Evolutionary conservation across 768 basidiomycete genomes (phyloP), one percentile per base, ranked within the genome.

Genomic region (Coprinopsis cinerea): DNA sequence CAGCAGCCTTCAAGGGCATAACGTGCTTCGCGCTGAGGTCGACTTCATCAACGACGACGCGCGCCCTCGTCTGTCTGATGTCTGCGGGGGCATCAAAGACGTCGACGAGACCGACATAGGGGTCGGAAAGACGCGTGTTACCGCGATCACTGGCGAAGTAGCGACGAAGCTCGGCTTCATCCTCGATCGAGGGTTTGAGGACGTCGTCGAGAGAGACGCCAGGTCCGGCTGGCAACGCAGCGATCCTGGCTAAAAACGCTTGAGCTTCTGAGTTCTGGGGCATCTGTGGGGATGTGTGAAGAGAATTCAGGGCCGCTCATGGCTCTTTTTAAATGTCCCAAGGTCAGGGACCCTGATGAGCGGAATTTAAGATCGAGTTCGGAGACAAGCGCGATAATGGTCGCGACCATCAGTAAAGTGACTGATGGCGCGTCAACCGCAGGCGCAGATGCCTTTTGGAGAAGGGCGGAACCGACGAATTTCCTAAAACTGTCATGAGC

Each of bases 101-200:
- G 48, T 82, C 77, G 53, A 82, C 75, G 15, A 83, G 76, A 3
- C 81, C 80, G 40, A 82, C 78, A 51, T 76, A 59, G 2, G 74
- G 74, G 53, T 79, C 68, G 14, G 59, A 52, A 24, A 82, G 67
- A 23, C 75, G 71, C 9, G 61, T 17, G 48, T 78, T 73, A 40
- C 53, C 52, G 59, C 69, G 74, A 54, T 82, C 78, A 2, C 72
- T 75, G 7, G 80, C 80, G 51, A 78, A 83, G 18, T 81, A 63
- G 48, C 69, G 73, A 53, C 81, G 72, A 40, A 84, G 62, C 37
- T 75, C 69, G 1, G 74, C 67, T 63, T 84, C 82, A 43, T 80
- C 74, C 9, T 77, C 75, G 44, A 84, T 65, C 25, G 78, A 77
- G 14, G 78, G 77, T 44, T 75, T 69, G n/a, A 83, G 65, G 15